Evolutionary conservation across 495 filamentous ascomycete species (phyloP), one percentile per base, ranked within the genome.

Genomic region (Thozetella sp.): DNA sequence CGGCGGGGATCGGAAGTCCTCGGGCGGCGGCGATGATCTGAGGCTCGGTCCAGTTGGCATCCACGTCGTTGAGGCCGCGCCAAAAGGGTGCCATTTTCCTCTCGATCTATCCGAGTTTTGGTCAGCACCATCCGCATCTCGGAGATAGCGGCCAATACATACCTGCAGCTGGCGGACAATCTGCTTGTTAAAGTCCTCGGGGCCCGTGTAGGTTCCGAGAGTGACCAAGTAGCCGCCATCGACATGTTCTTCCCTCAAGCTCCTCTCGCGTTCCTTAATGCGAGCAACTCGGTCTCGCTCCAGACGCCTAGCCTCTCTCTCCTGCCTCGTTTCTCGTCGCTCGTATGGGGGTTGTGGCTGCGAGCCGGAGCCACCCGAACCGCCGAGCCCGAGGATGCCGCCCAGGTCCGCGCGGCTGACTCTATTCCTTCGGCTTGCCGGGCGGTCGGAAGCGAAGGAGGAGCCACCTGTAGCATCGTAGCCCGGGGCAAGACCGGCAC

Each of bases 161-260:
- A 96, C 93, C 88, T 96, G 95, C 60, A 99, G 78, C 70, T 97
- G 94, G 65, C 96, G 86, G 45, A 98, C 95, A 26, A 93, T 81
- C 43, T 80, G 78, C 70, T 98, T 97, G 76, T 87, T 97, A 69
- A 93, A 99, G 72, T 99, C 95, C 72, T 99, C 95, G 19, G 86
- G 79, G 2, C 94, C 91, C 6, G 90, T 93, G 68, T 99, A 99
- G 40, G 93, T 89, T 23, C 95, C 95, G 72, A 97, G 87, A 0
- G 95, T 99, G 40, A 98, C 95, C 25, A 98, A 76, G 76, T 90
- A 98, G 25, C 95, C 95, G 26, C 95, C 95, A 78, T 98, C 95
- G 25, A 97, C 90, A 72, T 92, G 85, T 65, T 98, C 95, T 63
- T 97, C 94, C 63, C 82, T 89, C 79, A 98, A 90, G 71, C 95